Base-by-base conservation (phyloP, 306 rosid genomes). In the Parietaria judaica region DNA sequence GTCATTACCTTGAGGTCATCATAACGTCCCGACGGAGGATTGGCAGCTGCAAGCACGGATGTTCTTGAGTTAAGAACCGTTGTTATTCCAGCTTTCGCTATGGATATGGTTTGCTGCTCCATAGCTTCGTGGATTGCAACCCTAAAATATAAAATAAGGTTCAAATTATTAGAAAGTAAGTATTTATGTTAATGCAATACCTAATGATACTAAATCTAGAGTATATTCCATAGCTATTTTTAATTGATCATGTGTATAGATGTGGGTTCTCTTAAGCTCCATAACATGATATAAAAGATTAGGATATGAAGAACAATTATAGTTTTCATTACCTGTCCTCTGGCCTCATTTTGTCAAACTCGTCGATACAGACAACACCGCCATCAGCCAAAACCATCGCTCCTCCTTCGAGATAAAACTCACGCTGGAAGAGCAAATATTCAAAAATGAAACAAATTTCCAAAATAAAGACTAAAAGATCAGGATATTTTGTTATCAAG, bases 341-440 rank as follows among this genome's bases (percentile, higher is more conserved):
- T n/a, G 99, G 84, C 68, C 96, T 88, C 99, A 92, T 92, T 79
- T 92, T 92, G 83, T 92, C 96, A 66, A 92, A 92, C 85, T 92
- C 99, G 58, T 92, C 99, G 36, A 92, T 92, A 72, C 99, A 92
- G 57, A 92, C 99, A 79, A 88, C 96, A 64, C 96, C 99, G 39
- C 99, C 99, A 73, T 92, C 99, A 14, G 95, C 99, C 85, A 92
- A 82, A 77, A 92, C 95, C 99, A 92, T 88, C 60, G 99, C 99
- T 63, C 99, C 99, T 76, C 99, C 99, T 84, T 92, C 99, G 69
- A 92, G 99, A 79, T 92, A 92, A 75, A 92, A 92, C 76, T 92
- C 99, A 14, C 96, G 94, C 99, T 92, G 78, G 66, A 74, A 65
- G 63, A 51, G 45, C 68, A 67, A 7, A 63, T 39, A 53, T 54